These are phyloP conservation scores for Pecoramyces ruminantium DNA, from an alignment of 192 early-diverging fungal genomes.

Conservation along the genomic window DNA sequence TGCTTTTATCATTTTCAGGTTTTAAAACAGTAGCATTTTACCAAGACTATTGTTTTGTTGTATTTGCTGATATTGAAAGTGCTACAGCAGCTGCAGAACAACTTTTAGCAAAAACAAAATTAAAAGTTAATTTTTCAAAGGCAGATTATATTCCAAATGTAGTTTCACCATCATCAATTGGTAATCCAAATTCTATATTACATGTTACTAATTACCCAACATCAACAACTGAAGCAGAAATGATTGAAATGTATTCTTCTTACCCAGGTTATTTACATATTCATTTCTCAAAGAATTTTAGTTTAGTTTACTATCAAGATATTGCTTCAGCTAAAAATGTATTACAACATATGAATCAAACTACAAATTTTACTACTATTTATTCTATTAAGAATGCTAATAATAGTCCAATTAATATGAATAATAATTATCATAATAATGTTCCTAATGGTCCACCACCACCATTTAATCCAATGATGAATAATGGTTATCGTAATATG, in stretches of 20 bases:
- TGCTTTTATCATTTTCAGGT: constrained; percentile 15
- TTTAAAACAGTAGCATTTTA: constrained; percentile 26
- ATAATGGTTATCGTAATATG: neutral
- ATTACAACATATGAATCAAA: constrained; percentile 17
- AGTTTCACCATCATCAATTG: constrained; percentile 12
- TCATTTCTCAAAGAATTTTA: constrained; percentile 18
- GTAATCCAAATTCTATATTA: constrained; percentile 20
- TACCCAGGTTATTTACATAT: constrained; percentile 17
- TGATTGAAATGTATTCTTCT: constrained; percentile 10
- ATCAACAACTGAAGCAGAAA: constrained; percentile 15
- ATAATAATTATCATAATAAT: neutral
- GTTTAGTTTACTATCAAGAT: constrained; percentile 19
- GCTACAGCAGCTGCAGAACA: constrained; percentile 22
- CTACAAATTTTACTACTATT: constrained; percentile 23
- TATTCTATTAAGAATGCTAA: constrained; percentile 16
- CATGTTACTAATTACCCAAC: constrained; percentile 20
- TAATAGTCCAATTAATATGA: neutral
- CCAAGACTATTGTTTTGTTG: constrained; percentile 28
- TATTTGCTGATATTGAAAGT: constrained; percentile 15
- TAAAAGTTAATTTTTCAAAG: constrained; percentile 27
- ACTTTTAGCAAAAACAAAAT: constrained; percentile 22
- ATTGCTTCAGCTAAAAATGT: constrained; percentile 6
- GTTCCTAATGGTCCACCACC: neutral
- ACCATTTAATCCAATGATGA: neutral
- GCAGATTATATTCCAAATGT: constrained; percentile 22